Evolutionary conservation across 2,329 filamentous ascomycete genomes (phyloP), one percentile per base, ranked within the genome.

Genomic region (Samsoniella hepiali): DNA sequence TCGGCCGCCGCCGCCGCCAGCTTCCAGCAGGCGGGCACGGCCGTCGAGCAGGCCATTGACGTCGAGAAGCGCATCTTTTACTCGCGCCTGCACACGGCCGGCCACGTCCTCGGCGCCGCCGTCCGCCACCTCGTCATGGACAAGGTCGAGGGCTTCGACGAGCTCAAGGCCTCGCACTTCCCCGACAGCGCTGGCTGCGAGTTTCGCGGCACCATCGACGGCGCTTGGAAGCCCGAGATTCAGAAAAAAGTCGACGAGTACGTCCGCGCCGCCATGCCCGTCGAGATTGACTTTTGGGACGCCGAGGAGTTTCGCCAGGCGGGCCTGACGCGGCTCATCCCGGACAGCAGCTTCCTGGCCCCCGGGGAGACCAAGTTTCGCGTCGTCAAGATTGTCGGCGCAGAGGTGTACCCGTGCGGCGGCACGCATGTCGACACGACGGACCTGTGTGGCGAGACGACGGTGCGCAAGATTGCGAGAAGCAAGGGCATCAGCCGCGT

Each of bases 351-450:
- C 45, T 69, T 77, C 57, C 72, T 75, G 65, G 76, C 78, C 9
- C 74, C 75, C 0, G 83, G 82, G 31, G 73, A 74, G 45, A 82
- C 83, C 67, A 86, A 84, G 71, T 85, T 88, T 38, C 79, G 89
- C 9, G 87, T 91, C 0, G 88, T 91, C 31, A 82, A 85, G 64
- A 90, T 92, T 65, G 83, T 85, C 0, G 88, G 88, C 0, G 82
- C 84, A 0, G 90, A 88, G 68, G 82, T 82, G 32, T 91, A 92
- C 76, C 88, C 89, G 1, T 92, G 90, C 72, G 90, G 89, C 8
- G 89, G 89, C 0, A 92, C 89, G 32, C 90, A 92, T 77, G 88
- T 91, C 3, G 77, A 82, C 36, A 81, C 76, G 22, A 88, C 87
- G 27, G 79, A 82, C 63, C 68, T 81, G 65, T 86, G 83, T 69